Percentiles rank a stretch among this genome's conserved stretches.
These are phyloP conservation scores for Candida nemodendra DNA, from an alignment of 805 yeast species.

Conservation along the genomic window DNA sequence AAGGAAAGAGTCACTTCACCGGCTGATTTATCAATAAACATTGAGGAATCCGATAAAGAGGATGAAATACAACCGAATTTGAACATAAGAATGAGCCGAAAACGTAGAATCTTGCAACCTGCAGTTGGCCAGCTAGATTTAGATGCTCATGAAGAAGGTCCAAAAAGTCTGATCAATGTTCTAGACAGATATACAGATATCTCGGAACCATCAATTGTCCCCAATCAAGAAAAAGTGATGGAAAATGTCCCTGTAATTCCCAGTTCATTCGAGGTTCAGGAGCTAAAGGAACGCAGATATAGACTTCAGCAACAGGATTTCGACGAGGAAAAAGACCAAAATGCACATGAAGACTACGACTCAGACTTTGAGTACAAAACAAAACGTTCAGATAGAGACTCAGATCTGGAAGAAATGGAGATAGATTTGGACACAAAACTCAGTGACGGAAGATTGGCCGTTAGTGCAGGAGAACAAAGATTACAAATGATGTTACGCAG, in stretches of 20 bases:
- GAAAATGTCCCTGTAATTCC: constrained; percentile 17
- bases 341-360: constrained; percentile 22
- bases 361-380: constrained; percentile 16
- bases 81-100: too few species aligned
- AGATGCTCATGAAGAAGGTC: too few species aligned
- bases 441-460: constrained; percentile 30
- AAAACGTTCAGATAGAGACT: constrained; percentile 6
- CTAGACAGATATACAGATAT: background rate
- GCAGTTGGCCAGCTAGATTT: too few species aligned
- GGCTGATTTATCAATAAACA: too few species aligned
- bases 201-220: background rate
- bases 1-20: too few species aligned
- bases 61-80: background rate
- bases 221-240: background rate
- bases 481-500: constrained; percentile 27
- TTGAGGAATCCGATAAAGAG: too few species aligned
- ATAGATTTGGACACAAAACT: constrained; percentile 23
- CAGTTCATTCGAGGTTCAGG: constrained; percentile 16
- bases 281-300: constrained; percentile 22
- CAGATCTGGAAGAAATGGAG: constrained; percentile 17
- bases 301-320: constrained; percentile 13
- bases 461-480: constrained; percentile 27
- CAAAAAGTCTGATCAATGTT: too few species aligned
- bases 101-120: too few species aligned
- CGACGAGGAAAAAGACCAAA: constrained; percentile 17